Evolutionary conservation across 306 rosid species (phyloP), one percentile per base, ranked within the genome.

Genomic region (Prunus armeniaca): DNA sequence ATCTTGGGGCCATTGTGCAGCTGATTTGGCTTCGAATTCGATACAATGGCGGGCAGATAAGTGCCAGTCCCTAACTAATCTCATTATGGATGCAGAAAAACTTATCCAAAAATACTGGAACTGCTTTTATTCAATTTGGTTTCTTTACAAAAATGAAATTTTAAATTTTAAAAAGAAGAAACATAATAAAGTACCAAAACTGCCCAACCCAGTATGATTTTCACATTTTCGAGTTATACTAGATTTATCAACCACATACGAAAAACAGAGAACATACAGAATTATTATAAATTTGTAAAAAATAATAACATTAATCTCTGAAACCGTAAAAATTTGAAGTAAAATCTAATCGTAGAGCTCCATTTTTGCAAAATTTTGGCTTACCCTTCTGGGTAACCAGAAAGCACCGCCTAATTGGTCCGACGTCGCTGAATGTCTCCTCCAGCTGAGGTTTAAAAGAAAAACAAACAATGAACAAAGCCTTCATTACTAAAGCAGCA

Each of bases 341-440:
- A 32, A 4, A 54, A 24, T 9, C 25, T 17, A 41, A 15, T 5
- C 43, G 56, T 28, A 56, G 14, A 41, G 27, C 8, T 71, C 28
- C 6, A 13, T 5, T 30, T 41, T n/a, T 7, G 34, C 51, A 72
- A 18, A 57, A 3, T 4, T 25, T 64, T n/a, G 19, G 58, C 78
- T 67, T 74, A 95, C 97, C 97, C 75, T 90, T 90, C 58, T 87
- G 80, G 2, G 86, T 86, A 74, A 90, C 99, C 97, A 95, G 82
- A 88, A 92, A 95, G 75, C 97, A 88, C 47, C 97, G 91, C 82
- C 97, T 81, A 63, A 92, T 81, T 30, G 97, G 99, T 71, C 99
- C 99, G 41, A 90, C 91, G 62, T 90, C 97, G 63, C 93, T 83
- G 84, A 92, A 92, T 0, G 92, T 79, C 83, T 92, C 96, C 74